phyloP scores from a whole-genome alignment of 345 rosid genomes.

The Ceriops tagal region DNA sequence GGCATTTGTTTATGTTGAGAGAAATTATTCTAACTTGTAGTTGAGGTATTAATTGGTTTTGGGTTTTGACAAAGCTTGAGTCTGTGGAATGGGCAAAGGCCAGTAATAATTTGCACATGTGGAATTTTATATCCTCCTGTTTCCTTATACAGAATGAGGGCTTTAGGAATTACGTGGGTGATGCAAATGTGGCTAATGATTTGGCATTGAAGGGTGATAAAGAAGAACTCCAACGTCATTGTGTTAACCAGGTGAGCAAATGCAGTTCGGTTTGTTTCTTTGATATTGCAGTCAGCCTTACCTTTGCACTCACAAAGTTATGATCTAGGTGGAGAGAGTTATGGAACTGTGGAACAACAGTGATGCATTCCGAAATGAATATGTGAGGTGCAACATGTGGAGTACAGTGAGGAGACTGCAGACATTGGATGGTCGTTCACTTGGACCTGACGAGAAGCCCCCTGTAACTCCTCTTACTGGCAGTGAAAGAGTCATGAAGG shows the following conservation, averaged over 20 bases:
- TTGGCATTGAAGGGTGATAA: constrained; percentile 51
- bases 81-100: too few species aligned
- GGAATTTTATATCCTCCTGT: neutral
- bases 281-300: neutral
- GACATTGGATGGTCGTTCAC: constrained; percentile 79
- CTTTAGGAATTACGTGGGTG: constrained; percentile 61
- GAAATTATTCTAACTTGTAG: too few species aligned
- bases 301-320: constrained; percentile 20
- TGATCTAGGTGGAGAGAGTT: constrained; percentile 60
- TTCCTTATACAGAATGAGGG: constrained; percentile 46
- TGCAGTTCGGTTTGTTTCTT: constrained; percentile 12
- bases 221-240: constrained; percentile 53
- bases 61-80: too few species aligned
- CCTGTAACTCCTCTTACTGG: constrained; percentile 40
- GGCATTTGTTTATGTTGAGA: too few species aligned
- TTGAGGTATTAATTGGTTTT: too few species aligned
- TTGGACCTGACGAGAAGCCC: constrained; percentile 74
- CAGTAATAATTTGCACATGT: too few species aligned
- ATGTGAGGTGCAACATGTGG: constrained; percentile 51
- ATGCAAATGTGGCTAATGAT: constrained; percentile 49
- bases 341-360: constrained; percentile 63
- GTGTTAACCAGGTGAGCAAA: constrained; percentile 55
- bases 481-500: constrained; percentile 33
- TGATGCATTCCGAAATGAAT: constrained; percentile 63
- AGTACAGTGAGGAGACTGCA: constrained; percentile 66